phyloP scores from a whole-genome alignment of 495 filamentous ascomycete genomes.

The Penicillium paradoxum region DNA sequence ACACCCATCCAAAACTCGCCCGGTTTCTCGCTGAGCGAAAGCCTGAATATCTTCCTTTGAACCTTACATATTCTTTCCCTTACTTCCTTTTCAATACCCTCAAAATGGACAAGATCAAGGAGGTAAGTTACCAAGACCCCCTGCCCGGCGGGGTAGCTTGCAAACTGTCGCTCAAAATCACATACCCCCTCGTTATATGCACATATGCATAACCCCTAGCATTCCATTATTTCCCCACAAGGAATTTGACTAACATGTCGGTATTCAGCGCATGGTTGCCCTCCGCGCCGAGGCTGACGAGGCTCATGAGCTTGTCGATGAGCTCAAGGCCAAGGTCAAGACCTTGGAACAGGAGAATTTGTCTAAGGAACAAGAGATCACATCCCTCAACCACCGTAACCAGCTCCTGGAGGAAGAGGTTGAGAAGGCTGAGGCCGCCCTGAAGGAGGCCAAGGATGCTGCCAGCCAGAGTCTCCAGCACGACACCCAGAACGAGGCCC shows the following conservation, averaged over 20 bases:
- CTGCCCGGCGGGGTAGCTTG: constrained; percentile 43
- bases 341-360: constrained; percentile 90
- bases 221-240: constrained; percentile 10
- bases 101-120: constrained; percentile 66
- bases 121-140: constrained; percentile 54
- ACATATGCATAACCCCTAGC: constrained; percentile 21
- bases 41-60: constrained; percentile 27
- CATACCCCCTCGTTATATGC: constrained; percentile 12
- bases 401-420: constrained; percentile 79
- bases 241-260: constrained; percentile 17
- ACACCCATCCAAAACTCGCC: constrained; percentile 21
- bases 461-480: constrained; percentile 69
- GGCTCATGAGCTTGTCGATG: constrained; percentile 70
- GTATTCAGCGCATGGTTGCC: constrained; percentile 76
- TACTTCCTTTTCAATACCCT: constrained; percentile 12
- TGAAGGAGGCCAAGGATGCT: constrained; percentile 74
- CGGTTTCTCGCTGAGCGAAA: constrained; percentile 46
- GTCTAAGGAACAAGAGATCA: constrained; percentile 95
- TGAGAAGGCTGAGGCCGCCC: constrained; percentile 74
- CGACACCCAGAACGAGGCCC: constrained; percentile 78
- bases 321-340: constrained; percentile 82
- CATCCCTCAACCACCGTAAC: constrained; percentile 89
- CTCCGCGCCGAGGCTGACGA: constrained; percentile 92
- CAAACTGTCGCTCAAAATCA: constrained; percentile 25
- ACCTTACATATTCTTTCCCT: constrained; percentile 28